Conservation (phyloP, 106 monocot species). For the Dendrobium nobile region DNA sequence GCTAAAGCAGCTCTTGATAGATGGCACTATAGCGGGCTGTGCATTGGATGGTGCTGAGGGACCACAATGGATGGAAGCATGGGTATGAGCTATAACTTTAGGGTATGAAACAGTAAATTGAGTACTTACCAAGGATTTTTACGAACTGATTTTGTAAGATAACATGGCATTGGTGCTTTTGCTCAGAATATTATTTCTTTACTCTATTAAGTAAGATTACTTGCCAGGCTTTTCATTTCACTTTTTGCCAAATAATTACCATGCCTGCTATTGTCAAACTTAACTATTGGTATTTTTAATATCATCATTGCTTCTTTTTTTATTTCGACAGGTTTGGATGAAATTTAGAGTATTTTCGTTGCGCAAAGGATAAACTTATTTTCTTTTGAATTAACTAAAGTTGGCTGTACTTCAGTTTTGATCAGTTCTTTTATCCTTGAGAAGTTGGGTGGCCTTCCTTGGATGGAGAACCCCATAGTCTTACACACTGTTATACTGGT, state of each 20-base stretch:
- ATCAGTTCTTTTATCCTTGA: neutral
- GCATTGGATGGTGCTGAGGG: conserved; percentile 97
- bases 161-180: neutral
- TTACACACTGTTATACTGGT: no score
- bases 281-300: neutral
- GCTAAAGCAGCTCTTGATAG: conserved; percentile 81
- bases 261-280: neutral
- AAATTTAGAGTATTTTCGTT: neutral
- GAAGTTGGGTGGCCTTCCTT: neutral
- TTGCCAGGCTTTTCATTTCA: neutral
- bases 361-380: neutral
- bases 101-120: conserved; percentile 26
- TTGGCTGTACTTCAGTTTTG: neutral
- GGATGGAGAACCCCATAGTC: no score
- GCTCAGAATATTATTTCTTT: neutral
- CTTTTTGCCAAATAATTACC: neutral
- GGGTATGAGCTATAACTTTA: conserved; percentile 76
- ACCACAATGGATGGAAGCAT: conserved; percentile 99
- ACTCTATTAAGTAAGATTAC: neutral
- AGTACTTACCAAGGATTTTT: neutral
- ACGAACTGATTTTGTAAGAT: conserved; percentile 1
- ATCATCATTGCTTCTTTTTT: neutral
- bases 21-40: conserved; percentile 95
- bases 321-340: no score
- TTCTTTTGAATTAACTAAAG: neutral